Evolutionary conservation across 768 basidiomycete species (phyloP), one percentile per base, ranked within the genome.

Genomic region (Trametes coccinea): DNA sequence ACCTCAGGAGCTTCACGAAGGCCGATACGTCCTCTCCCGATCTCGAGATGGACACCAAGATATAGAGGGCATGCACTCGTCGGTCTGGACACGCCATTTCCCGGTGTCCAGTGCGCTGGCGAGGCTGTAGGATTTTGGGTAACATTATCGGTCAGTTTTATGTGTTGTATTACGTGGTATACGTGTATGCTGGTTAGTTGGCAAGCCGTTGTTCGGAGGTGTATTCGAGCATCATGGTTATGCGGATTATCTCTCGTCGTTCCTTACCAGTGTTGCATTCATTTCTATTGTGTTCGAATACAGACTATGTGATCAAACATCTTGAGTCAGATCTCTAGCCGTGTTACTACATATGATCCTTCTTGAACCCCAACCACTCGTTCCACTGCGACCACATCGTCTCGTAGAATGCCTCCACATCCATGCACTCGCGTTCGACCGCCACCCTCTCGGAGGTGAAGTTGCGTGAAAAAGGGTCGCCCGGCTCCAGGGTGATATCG

Each of bases 391-490:
- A 56, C 47, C 70, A 66, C 30, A 70, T 71, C 40, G 60, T 64
- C 4, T 64, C 67, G 44, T 72, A 75, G 11, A 72, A 60, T 29
- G 53, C 60, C 50, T 62, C 61, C 14, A 53, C 50, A 14, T 62
- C 61, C 49, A 52, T 51, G 41, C 57, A 52, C 33, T 50, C 13
- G 29, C 39, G 41, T 30, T 59, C 57, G 27, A 37, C 60, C 27
- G 53, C 37, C 5, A 41, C 27, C 27, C 60, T 31, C 16, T 61
- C 60, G 13, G 40, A 46, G 13, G 53, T 50, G 30, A 48, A 53
- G 46, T 61, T 55, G 11, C 53, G 39, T 34, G 44, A 29, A 7
- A 53, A 43, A 39, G 52, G n/a, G 5, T 53, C 53, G 4, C 49
- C 56, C 4, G 51, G 47, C 46, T 59, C 54, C 22, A 63, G 52